These are phyloP conservation scores for Leccinum subgranulosum DNA, from an alignment of 768 basidiomycete genomes.

Conservation along the genomic window DNA sequence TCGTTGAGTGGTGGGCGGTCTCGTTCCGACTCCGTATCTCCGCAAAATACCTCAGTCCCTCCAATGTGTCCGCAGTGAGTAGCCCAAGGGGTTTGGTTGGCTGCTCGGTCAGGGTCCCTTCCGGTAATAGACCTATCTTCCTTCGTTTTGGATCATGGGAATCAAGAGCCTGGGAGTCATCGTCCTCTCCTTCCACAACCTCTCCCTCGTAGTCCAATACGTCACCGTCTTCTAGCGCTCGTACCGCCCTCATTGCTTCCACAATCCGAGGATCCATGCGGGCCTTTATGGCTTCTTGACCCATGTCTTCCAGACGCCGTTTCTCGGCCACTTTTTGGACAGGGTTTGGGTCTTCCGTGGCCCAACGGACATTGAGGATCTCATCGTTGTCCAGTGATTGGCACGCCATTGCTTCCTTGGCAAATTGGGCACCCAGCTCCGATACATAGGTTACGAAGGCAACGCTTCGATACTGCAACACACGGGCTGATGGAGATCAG, in stretches of 20 bases:
- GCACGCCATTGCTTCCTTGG: slow-evolving; percentile 98
- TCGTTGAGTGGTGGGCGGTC: slow-evolving; percentile 10
- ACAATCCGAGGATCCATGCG: slow-evolving; percentile 85
- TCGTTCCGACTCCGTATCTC: slow-evolving; percentile 76
- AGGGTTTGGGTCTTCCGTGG: slow-evolving; percentile 98
- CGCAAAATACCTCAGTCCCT: slow-evolving; percentile 88
- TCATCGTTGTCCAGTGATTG: slow-evolving; percentile 97
- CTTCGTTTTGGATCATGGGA: slow-evolving; percentile 36
- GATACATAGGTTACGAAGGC: slow-evolving; percentile 95
- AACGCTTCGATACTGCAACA: slow-evolving; percentile 91
- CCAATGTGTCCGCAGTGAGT: slow-evolving; percentile 79
- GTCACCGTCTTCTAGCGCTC: slow-evolving; percentile 83
- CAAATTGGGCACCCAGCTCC: slow-evolving; percentile 89
- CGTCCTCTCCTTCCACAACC: slow-evolving; percentile 32
- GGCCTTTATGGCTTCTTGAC: slow-evolving; percentile 81
- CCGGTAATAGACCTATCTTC: slow-evolving; percentile 27
- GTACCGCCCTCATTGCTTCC: slow-evolving; percentile 81
- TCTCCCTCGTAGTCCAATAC: slow-evolving; percentile 36
- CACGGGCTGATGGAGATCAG: slow-evolving; percentile 56
- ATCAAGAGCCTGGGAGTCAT: slow-evolving; percentile 35
- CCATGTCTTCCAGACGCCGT: slow-evolving; percentile 75
- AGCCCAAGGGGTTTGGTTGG: slow-evolving; percentile 51
- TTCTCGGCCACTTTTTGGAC: slow-evolving; percentile 85
- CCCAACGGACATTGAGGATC: slow-evolving; percentile 98
- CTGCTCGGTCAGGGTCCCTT: slow-evolving; percentile 27